A percentile compares a stretch with the other conserved stretches of the same genome.
These are phyloP conservation scores for Angophora floribunda DNA, from an alignment of 345 rosid species.

Conservation along the genomic window DNA sequence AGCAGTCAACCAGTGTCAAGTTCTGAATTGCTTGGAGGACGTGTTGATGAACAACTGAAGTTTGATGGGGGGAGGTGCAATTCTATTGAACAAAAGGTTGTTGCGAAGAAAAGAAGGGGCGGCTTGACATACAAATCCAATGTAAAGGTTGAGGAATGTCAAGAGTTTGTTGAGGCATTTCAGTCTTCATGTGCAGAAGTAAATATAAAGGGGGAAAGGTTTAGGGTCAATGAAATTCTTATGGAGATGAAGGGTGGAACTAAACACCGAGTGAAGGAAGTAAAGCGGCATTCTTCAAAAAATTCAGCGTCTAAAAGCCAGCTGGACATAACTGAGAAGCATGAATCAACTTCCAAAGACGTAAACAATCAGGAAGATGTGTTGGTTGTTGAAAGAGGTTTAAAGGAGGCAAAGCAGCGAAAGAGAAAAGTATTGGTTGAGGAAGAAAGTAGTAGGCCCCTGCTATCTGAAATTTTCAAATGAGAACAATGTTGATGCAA, in stretches of 20 bases:
- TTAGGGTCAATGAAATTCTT: background rate
- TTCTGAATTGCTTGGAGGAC: background rate
- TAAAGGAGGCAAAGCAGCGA: constrained; percentile 6
- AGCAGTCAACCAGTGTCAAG: background rate
- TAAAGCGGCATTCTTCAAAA: background rate
- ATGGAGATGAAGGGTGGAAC: background rate
- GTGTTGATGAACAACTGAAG: background rate
- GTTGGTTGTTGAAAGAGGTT: background rate
- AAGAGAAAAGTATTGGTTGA: background rate
- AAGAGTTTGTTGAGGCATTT: background rate
- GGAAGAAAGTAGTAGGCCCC: constrained; percentile 2
- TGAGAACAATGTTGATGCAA: background rate
- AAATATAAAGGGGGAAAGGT: background rate
- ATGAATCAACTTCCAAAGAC: background rate
- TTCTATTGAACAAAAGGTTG: background rate
- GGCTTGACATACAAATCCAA: background rate
- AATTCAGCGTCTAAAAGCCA: background rate
- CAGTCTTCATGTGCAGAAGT: background rate
- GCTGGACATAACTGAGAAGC: background rate
- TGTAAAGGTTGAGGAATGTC: background rate
- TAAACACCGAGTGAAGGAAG: constrained; percentile 1
- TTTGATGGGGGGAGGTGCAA: background rate
- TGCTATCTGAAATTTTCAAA: background rate
- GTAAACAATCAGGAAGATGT: background rate
- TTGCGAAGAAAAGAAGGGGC: background rate